These are phyloP conservation scores for Erodium maritimum DNA, from an alignment of 345 rosid genomes.

Conservation along the genomic window DNA sequence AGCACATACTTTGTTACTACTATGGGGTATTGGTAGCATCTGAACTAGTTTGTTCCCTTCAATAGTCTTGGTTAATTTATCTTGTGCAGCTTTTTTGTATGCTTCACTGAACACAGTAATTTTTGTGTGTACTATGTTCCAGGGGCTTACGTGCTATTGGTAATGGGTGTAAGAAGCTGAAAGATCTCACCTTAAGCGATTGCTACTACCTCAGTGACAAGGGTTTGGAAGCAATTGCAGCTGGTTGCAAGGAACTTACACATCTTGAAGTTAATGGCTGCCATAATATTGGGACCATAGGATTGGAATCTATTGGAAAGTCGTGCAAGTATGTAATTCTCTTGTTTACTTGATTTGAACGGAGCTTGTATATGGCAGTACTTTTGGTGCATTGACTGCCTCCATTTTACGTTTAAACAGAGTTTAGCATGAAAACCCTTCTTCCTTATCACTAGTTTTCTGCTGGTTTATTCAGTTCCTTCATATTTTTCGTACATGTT, in stretches of 20 bases:
- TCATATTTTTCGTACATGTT: no score
- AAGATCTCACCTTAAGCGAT: conserved; percentile 60
- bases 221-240: conserved; percentile 73
- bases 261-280: conserved; percentile 91
- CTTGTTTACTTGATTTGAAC: background rate
- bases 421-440: background rate
- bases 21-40: no score
- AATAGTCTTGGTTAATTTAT: background rate
- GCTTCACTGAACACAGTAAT: conserved; percentile 1
- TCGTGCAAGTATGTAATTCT: conserved; percentile 52
- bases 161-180: conserved; percentile 72
- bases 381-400: background rate
- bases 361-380: background rate
- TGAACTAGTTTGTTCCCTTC: no score
- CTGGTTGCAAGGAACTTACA: conserved; percentile 61
- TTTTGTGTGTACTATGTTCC: conserved; percentile 16
- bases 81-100: background rate
- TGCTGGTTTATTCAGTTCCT: no score
- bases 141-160: conserved; percentile 76
- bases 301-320: conserved; percentile 71
- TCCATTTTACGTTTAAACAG: background rate
- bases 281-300: conserved; percentile 71
- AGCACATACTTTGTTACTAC: no score
- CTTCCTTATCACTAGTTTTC: background rate
- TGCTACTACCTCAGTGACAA: conserved; percentile 67